phyloP scores from a whole-genome alignment of 164 flowering plant genomes.

The Nymphaea colorata region DNA sequence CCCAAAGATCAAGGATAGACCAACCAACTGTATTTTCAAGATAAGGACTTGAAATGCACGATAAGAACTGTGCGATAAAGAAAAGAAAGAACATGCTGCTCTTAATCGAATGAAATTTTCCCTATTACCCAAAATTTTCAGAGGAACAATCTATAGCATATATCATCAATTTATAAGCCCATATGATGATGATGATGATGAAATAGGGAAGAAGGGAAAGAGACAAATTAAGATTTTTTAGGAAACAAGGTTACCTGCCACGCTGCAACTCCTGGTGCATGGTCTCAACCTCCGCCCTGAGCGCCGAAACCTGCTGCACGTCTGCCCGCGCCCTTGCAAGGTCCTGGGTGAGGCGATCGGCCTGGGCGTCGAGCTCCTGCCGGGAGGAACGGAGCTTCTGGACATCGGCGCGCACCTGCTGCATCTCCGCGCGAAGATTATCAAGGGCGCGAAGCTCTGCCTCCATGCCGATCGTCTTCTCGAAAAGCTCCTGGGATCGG shows the following conservation, averaged over 20 bases:
- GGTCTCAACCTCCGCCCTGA: constrained; percentile 40
- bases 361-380: constrained; percentile 26
- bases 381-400: constrained; percentile 24
- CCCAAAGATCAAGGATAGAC: no score
- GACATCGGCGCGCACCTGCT: constrained; percentile 35
- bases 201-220: neutral
- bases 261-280: constrained; percentile 40
- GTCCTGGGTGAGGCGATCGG: constrained; percentile 27
- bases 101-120: no score
- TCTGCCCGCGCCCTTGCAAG: constrained; percentile 22
- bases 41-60: no score
- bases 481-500: constrained; percentile 45
- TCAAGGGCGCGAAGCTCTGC: constrained; percentile 40
- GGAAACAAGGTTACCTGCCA: constrained; percentile 43
- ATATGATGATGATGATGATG: no score
- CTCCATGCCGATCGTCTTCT: constrained; percentile 45
- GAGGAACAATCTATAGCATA: no score
- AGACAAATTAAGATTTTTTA: neutral
- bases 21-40: no score
- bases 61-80: no score
- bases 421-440: constrained; percentile 31
- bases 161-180: neutral
- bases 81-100: no score
- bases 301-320: constrained; percentile 16
- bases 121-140: no score